Percentiles rank a stretch among this genome's conserved stretches.
Evolutionary conservation across 108 stramenopile genomes (phyloP).

Genomic region (Discostella stelligeroides): DNA sequence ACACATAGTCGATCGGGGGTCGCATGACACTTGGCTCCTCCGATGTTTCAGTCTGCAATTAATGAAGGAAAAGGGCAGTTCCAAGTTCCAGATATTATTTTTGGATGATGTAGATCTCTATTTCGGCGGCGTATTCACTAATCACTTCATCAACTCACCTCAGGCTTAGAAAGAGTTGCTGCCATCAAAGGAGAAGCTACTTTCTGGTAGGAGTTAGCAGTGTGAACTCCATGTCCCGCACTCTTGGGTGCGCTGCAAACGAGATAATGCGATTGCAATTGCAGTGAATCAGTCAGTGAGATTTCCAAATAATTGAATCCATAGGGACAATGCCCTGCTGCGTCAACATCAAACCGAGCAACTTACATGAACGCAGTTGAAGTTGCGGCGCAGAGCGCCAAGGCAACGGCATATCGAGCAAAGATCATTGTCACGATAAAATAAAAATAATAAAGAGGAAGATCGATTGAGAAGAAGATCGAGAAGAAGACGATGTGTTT

Average conservation of each 20-base stretch:
- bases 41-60: slow-evolving; percentile 22
- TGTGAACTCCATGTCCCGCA: slow-evolving; percentile 28
- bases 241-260: slow-evolving; percentile 32
- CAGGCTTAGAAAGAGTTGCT: slow-evolving; percentile 38
- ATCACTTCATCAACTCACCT: slow-evolving; percentile 33
- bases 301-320: neutral
- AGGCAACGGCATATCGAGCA: slow-evolving; percentile 47
- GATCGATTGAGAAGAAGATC: neutral
- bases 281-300: too few species aligned
- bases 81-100: too few species aligned
- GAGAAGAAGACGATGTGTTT: neutral
- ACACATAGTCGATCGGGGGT: slow-evolving; percentile 80
- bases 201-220: slow-evolving; percentile 6
- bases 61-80: neutral
- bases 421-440: slow-evolving; percentile 27
- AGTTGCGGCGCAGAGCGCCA: slow-evolving; percentile 52
- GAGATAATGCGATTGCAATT: too few species aligned
- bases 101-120: too few species aligned
- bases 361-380: slow-evolving; percentile 57
- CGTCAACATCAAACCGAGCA: neutral
- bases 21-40: slow-evolving; percentile 58
- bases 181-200: slow-evolving; percentile 40
- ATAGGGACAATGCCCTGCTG: neutral
- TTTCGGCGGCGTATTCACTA: neutral
- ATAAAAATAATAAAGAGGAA: neutral